Evolutionary conservation across 2,329 filamentous ascomycete species (phyloP).

Genomic region (Anisogramma anomala): DNA sequence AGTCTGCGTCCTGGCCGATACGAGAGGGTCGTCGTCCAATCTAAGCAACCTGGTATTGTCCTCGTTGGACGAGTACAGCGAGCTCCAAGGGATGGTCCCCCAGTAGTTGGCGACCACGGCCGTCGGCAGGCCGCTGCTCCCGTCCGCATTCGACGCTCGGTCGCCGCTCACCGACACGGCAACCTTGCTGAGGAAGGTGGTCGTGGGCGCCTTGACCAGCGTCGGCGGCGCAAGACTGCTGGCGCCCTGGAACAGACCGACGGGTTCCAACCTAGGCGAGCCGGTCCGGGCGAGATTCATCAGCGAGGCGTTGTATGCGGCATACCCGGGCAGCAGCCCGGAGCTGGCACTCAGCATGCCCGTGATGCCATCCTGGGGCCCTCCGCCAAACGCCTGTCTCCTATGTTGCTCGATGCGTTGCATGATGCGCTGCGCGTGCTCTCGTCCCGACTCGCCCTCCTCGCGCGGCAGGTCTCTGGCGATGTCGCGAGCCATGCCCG

Average conservation of each 20-base stretch:
- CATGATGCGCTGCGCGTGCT: conserved; percentile 80
- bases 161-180: conserved; percentile 75
- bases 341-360: conserved; percentile 79
- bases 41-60: conserved; percentile 17
- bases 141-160: conserved; percentile 47
- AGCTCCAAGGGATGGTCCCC: conserved; percentile 72
- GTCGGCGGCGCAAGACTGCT: conserved; percentile 71
- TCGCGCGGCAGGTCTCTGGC: conserved; percentile 41
- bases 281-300: conserved; percentile 23
- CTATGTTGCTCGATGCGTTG: conserved; percentile 85
- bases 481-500: conserved; percentile 35
- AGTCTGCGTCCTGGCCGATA: conserved; percentile 25
- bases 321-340: conserved; percentile 56
- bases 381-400: conserved; percentile 52
- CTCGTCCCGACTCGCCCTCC: conserved; percentile 64
- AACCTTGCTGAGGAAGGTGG: conserved; percentile 75
- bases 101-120: conserved; percentile 88
- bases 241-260: conserved; percentile 33
- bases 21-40: conserved; percentile 26
- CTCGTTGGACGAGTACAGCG: conserved; percentile 22
- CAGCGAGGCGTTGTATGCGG: conserved; percentile 15
- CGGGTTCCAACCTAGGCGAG: conserved; percentile 24
- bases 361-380: conserved; percentile 56
- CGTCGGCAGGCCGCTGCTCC: conserved; percentile 58
- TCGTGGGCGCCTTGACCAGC: conserved; percentile 67